Evolutionary conservation across 306 rosid genomes (phyloP).

Genomic region (Gastrolobium bilobum): DNA sequence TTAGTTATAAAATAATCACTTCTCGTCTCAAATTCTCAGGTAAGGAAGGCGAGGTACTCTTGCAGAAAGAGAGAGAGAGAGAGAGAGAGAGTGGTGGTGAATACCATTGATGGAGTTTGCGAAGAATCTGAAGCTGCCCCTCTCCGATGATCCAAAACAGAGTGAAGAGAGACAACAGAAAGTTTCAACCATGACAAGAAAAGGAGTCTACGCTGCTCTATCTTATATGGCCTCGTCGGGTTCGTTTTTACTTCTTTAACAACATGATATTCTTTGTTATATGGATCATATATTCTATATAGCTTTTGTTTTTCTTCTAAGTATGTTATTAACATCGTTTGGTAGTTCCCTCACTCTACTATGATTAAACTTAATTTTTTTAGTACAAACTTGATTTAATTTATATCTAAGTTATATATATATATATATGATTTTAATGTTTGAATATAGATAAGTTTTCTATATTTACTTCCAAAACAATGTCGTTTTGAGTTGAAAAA

Average conservation of each 20-base stretch:
- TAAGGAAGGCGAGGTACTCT: background rate
- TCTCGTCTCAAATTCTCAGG: background rate
- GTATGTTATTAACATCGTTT: too few relatives aligned
- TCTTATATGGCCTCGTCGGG: constrained; percentile 82
- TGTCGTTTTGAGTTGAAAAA: too few relatives aligned
- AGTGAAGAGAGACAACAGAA: constrained; percentile 45
- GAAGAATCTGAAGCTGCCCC: constrained; percentile 50
- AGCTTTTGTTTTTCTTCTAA: too few relatives aligned
- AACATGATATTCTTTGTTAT: background rate
- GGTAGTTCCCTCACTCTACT: too few relatives aligned
- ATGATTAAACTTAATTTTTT: too few relatives aligned
- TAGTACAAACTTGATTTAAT: too few relatives aligned
- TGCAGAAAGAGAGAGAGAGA: background rate
- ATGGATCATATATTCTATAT: too few relatives aligned
- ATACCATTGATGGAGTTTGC: constrained; percentile 48
- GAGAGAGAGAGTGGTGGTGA: background rate
- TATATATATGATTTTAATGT: too few relatives aligned
- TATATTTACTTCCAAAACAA: too few relatives aligned
- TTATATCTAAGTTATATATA: too few relatives aligned
- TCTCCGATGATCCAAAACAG: constrained; percentile 39
- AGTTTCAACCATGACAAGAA: constrained; percentile 59
- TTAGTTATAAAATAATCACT: too few relatives aligned
- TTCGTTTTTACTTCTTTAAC: constrained; percentile 29
- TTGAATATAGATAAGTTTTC: too few relatives aligned
- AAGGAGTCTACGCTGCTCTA: constrained; percentile 73